Base-by-base conservation (phyloP, 176 grass and related monocot genomes). In the Thinopyrum elongatum region DNA sequence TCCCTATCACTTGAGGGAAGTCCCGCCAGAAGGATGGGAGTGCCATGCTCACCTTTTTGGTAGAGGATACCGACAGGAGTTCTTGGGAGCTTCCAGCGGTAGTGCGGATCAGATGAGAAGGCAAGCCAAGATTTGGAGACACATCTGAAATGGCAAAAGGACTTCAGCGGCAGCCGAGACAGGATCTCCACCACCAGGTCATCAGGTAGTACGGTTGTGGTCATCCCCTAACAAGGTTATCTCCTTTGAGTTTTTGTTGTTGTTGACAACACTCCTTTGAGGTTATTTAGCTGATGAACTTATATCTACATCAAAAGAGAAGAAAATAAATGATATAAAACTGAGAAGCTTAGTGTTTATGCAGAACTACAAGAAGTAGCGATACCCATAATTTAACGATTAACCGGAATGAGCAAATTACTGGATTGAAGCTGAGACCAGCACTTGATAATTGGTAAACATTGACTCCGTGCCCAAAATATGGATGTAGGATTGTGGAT, bases 101-200 rank as follows among this genome's bases (percentile, higher is more conserved):
- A 67, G 70, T 83, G 41, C 5, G 66, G 74, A 74, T 83, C 28
- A 13, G 82, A 88, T 35, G 82, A 81, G 83, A 86, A 74, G 53
- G 75, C n/a, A 46, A 67, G 82, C 86, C 90, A 86, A 19, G 86
- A 66, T 60, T 86, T 92, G 70, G 61, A 86, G 66, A 89, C 82
- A 29, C 60, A 30, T 58, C 77, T 83, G 90, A 77, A 83, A 6
- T 63, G 80, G 63, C 76, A 39, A 21, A 88, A 28, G 47, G 86
- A 79, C 82, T 89, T 88, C 14, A 70, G 28, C 3, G 86, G 82
- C 7, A 92, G 81, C n/a, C 70, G 23, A 26, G 82, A 41, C 19
- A 92, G 28, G 27, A 92, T 86, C 51, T 88, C 76, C 38, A 62
- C 28, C 10, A 74, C 65, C 16, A 91, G 36, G 16, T 88, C 85